Percentiles rank a stretch among this genome's conserved stretches.
Evolutionary conservation across 805 yeast species (phyloP).

Genomic region (Kodamaea kaohsiungensis): DNA sequence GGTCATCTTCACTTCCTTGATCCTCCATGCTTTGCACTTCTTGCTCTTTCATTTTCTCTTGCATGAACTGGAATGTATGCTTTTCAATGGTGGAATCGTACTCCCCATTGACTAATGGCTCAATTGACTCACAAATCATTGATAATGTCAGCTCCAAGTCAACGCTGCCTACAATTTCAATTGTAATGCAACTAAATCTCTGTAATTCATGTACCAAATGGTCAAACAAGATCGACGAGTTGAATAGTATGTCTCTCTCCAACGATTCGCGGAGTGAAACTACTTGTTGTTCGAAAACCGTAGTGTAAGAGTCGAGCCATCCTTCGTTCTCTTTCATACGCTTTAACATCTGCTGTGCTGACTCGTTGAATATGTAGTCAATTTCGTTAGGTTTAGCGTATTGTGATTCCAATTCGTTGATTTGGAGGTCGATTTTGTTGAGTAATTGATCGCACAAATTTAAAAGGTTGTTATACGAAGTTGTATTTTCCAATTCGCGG

Average conservation of each 20-base stretch:
- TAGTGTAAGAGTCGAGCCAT: slow-evolving; percentile 53
- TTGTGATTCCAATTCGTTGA: slow-evolving; percentile 51
- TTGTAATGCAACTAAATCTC: slow-evolving; percentile 10
- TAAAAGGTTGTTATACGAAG: slow-evolving; percentile 10
- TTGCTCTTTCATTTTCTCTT: slow-evolving; percentile 18
- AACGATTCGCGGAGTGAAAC: slow-evolving; percentile 46
- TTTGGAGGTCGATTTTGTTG: slow-evolving; percentile 41
- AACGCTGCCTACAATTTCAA: background rate
- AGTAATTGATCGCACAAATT: slow-evolving; percentile 33
- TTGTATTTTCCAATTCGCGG: background rate
- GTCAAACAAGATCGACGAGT: slow-evolving; percentile 58
- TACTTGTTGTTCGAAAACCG: slow-evolving; percentile 42
- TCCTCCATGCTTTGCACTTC: slow-evolving; percentile 5
- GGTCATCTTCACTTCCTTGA: background rate
- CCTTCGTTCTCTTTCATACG: slow-evolving; percentile 53
- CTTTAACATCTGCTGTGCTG: slow-evolving; percentile 46
- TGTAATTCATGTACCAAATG: slow-evolving; percentile 34
- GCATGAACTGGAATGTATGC: slow-evolving; percentile 29
- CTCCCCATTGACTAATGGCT: slow-evolving; percentile 32
- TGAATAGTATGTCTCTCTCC: slow-evolving; percentile 55
- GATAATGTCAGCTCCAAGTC: background rate
- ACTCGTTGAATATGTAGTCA: slow-evolving; percentile 50
- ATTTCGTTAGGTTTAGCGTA: slow-evolving; percentile 52
- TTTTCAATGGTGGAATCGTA: slow-evolving; percentile 36
- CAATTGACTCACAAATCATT: slow-evolving; percentile 11